Evolutionary conservation across 2,329 filamentous ascomycete species (phyloP), one percentile per base, ranked within the genome.

Genomic region (Sporothrix luriei): DNA sequence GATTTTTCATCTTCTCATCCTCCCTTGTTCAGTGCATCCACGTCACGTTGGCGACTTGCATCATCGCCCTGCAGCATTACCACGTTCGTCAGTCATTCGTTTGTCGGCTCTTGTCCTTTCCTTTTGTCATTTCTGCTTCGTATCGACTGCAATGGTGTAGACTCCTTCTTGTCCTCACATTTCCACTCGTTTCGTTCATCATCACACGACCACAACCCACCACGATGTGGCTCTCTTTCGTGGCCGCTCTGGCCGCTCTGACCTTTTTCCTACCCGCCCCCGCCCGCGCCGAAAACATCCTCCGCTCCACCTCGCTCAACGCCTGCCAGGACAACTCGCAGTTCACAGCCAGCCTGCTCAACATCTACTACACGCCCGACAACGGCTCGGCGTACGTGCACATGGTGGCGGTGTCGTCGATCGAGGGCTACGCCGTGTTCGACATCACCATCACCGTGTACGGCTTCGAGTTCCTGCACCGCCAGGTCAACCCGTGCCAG

Each of bases 271-370:
- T 48, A n/a, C 11, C 29, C 24, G 16, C 43, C n/a, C 13, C 55
- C 43, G 19, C 62, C 6, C 6, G 6, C 33, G 74, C 70, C 43
- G 84, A 88, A 77, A 85, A 73, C 51, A 70, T 77, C 51, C 75
- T 78, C 49, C 64, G 74, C 68, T 76, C 76, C 29, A 88, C 85
- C 74, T 92, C 91, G 68, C 84, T 94, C 71, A 90, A 88, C 76
- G 84, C 90, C 52, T 95, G 92, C 80, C 90, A 91, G 83, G 82
- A 84, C 70, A 90, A 92, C 79, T 92, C 90, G 52, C 88, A 87
- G 75, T 94, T 95, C 79, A 90, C 90, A 1, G 91, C 92, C 70
- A 91, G 89, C 69, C 84, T 93, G 69, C 94, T 95, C 84, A 88
- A 93, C 75, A 90, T 94, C 78, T 81, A 86, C 73, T 91, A 89